phyloP scores from a whole-genome alignment of 768 basidiomycete species.

The Podaxis mareebaensis region DNA sequence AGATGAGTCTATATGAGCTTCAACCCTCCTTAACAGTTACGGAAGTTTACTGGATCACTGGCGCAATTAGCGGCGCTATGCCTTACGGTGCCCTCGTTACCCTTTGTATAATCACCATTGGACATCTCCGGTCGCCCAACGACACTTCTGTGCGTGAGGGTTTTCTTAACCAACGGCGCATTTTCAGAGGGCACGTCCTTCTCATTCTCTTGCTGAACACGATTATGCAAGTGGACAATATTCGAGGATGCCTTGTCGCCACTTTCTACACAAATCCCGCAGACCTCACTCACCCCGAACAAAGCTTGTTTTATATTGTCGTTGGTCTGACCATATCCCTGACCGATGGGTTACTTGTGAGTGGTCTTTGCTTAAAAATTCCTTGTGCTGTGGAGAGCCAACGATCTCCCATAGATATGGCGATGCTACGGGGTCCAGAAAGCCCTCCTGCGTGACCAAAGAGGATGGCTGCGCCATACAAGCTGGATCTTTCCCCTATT shows the following conservation, averaged over 20 bases:
- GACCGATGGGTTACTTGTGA: conserved; percentile 1
- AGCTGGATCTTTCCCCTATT: not conserved
- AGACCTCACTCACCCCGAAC: no score
- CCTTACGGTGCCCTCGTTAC: not conserved
- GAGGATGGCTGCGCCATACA: not conserved
- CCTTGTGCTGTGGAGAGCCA: not conserved
- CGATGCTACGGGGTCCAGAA: conserved; percentile 6
- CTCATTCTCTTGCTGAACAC: not conserved
- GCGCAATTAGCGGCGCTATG: not conserved
- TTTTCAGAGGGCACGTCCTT: not conserved
- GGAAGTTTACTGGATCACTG: not conserved
- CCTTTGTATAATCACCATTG: not conserved
- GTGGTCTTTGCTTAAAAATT: not conserved
- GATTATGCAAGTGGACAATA: not conserved
- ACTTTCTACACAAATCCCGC: not conserved
- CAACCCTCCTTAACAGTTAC: no score
- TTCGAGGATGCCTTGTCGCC: not conserved
- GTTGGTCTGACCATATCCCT: not conserved
- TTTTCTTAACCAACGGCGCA: not conserved
- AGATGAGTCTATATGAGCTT: no score
- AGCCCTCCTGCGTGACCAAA: not conserved
- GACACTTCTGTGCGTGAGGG: not conserved
- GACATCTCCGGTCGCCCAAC: not conserved
- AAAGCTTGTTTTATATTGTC: not conserved
- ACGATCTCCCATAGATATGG: not conserved